Evolutionary conservation across 768 basidiomycete species (phyloP).

Genomic region (Amanita phalloides): DNA sequence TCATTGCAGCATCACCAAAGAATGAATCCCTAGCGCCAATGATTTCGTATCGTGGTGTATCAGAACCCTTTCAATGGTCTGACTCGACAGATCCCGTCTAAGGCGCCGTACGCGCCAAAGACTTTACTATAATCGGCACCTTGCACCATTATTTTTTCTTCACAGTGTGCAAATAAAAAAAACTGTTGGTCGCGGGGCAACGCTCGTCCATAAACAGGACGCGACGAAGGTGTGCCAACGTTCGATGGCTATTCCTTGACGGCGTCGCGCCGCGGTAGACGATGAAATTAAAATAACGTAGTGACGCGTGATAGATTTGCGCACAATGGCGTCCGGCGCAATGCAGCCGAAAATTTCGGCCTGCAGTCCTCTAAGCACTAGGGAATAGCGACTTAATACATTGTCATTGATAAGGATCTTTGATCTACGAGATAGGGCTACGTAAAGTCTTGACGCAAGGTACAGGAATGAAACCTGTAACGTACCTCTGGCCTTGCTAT

Average conservation of each 20-base stretch:
- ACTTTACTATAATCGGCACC: constrained; percentile 38
- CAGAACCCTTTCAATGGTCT: constrained; percentile 42
- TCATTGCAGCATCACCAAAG: constrained; percentile 36
- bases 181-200: no score
- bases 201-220: background rate
- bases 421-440: background rate
- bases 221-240: no score
- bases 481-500: constrained; percentile 48
- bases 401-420: constrained; percentile 28
- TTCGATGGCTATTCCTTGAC: no score
- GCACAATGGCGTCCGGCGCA: no score
- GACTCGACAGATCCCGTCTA: constrained; percentile 59
- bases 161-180: no score
- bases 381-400: constrained; percentile 32
- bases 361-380: no score
- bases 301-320: no score
- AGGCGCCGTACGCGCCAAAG: constrained; percentile 41
- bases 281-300: no score
- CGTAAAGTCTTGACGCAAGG: constrained; percentile 12
- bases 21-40: constrained; percentile 16
- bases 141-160: background rate
- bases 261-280: no score
- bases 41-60: constrained; percentile 35
- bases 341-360: no score
- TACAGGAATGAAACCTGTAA: constrained; percentile 65